Evolutionary conservation across 2,329 filamentous ascomycete species (phyloP), one percentile per base, ranked within the genome.

Genomic region (Aspergillus sp.): DNA sequence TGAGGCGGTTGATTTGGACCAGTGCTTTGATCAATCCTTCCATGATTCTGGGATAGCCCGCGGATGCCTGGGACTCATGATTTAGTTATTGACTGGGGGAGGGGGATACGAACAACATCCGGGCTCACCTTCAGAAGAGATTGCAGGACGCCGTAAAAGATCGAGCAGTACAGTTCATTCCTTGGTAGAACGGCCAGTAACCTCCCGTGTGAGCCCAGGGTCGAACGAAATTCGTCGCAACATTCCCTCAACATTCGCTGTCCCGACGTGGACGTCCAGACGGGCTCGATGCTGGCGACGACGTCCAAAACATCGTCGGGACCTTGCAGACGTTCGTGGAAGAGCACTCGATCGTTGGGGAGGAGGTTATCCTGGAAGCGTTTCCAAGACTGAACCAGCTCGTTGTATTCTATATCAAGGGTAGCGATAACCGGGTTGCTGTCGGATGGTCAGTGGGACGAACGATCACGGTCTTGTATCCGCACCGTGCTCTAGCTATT

Each of bases 371-470:
- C 68, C 47, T 72, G 70, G 50, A 77, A 76, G 10, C 65, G 59
- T 59, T 73, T 74, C 74, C 75, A 77, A 5, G 74, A 70, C 55
- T 71, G 70, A 30, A 67, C 67, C 19, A 78, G 67, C 65, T 77
- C 74, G 61, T 74, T 76, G 52, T 72, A 72, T 69, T 78, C 75
- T 57, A 76, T 66, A 60, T 78, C 75, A 48, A 78, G 74, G 57
- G 67, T 69, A 5, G 69, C 70, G 62, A 74, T 71, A 15, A 67
- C 63, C n/a, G 70, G 67, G 30, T 69, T 65, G 17, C 74, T 76
- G n/a, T 8, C 52, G 47, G 25, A 19, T 6, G 28, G 47, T 50
- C 47, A 50, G 47, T 30, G 32, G 32, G 32, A 36, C 32, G 30
- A 32, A 13, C 30, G 32, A 36, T 36, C 32, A 36, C 32, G 32